phyloP scores from a whole-genome alignment of 805 yeast species.

The Candida verbasci region DNA sequence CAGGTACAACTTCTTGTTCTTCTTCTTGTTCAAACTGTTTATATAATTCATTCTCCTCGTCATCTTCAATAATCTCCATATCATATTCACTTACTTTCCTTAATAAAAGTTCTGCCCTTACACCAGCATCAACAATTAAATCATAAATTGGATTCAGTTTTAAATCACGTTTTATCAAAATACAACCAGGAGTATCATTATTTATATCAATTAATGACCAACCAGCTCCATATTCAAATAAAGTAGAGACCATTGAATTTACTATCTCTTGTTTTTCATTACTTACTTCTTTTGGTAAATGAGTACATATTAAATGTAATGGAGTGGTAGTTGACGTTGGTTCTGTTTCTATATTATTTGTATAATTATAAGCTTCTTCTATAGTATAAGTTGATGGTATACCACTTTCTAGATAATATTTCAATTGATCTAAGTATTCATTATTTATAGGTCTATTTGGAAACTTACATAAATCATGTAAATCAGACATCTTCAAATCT shows the following conservation, averaged over 20 bases:
- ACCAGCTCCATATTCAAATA: constrained; percentile 86
- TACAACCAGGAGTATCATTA: constrained; percentile 81
- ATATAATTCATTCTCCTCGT: too few relatives aligned
- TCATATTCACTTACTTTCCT: constrained; percentile 63
- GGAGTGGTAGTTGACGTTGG: constrained; percentile 65
- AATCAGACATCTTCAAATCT: constrained; percentile 51
- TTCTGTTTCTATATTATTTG: constrained; percentile 35
- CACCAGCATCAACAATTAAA: constrained; percentile 76
- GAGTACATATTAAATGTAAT: constrained; percentile 61
- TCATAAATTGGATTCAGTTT: constrained; percentile 34
- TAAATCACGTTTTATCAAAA: constrained; percentile 52
- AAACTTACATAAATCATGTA: constrained; percentile 60
- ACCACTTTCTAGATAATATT: constrained; percentile 50
- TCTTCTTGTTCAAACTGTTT: constrained; percentile 25
- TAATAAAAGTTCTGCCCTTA: constrained; percentile 77
- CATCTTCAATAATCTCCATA: constrained; percentile 54
- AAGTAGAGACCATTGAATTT: constrained; percentile 51
- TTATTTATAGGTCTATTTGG: constrained; percentile 48
- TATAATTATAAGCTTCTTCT: constrained; percentile 66
- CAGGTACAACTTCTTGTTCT: constrained; percentile 11
- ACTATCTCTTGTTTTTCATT: constrained; percentile 43
- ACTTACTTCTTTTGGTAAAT: constrained; percentile 43
- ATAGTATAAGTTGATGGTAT: constrained; percentile 80
- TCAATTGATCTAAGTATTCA: constrained; percentile 41
- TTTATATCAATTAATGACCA: constrained; percentile 78